These are phyloP conservation scores for Wickerhamiella musiphila DNA, from an alignment of 805 yeast genomes.

Conservation along the genomic window DNA sequence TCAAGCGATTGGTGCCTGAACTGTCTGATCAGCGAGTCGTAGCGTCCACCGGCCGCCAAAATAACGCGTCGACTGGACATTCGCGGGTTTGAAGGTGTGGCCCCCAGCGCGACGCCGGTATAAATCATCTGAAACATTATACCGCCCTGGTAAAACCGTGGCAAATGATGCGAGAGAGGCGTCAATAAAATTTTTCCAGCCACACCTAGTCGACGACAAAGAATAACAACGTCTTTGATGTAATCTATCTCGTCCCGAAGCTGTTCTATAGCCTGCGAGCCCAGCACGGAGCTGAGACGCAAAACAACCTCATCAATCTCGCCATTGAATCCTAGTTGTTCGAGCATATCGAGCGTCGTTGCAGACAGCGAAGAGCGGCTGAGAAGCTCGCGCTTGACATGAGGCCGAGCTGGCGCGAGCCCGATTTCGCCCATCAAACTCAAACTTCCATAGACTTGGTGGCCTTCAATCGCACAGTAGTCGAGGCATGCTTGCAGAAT, in stretches of 20 bases:
- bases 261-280: slow-evolving; percentile 56
- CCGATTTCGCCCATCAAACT: slow-evolving; percentile 64
- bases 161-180: slow-evolving; percentile 74
- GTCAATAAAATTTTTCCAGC: slow-evolving; percentile 41
- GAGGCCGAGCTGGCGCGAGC: slow-evolving; percentile 40
- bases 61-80: slow-evolving; percentile 24
- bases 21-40: slow-evolving; percentile 53
- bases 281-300: slow-evolving; percentile 53
- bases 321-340: slow-evolving; percentile 63
- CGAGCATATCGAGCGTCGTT: slow-evolving; percentile 66
- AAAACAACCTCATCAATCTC: too few species aligned
- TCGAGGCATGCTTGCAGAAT: slow-evolving; percentile 60
- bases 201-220: slow-evolving; percentile 42
- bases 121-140: slow-evolving; percentile 77
- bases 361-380: slow-evolving; percentile 60
- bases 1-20: slow-evolving; percentile 40
- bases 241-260: slow-evolving; percentile 49
- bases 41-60: slow-evolving; percentile 88
- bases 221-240: slow-evolving; percentile 38
- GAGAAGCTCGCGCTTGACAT: slow-evolving; percentile 36
- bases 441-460: slow-evolving; percentile 52
- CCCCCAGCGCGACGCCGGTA: slow-evolving; percentile 29
- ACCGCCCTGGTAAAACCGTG: slow-evolving; percentile 61
- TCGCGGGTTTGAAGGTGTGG: slow-evolving; percentile 10
- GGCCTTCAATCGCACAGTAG: slow-evolving; percentile 64